A percentile compares a stretch with the other conserved stretches of the same genome.
Conservation (phyloP, 2,329 filamentous ascomycete species). For the Calonectria crousiana region DNA sequence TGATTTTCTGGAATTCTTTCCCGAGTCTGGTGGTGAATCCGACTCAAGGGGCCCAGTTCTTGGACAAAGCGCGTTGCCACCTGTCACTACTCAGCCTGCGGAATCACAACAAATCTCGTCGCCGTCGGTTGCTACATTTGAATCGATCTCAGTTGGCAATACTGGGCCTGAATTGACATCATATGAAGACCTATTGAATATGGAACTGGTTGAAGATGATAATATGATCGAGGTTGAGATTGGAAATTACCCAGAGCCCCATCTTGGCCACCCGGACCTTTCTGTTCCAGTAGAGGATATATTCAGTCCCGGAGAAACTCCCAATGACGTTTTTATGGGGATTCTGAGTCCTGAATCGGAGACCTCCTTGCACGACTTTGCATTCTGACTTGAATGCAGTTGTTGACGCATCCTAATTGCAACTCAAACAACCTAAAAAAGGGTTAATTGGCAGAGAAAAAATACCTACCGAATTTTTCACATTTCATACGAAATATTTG, state of each 20-base stretch:
- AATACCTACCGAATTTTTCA: background rate
- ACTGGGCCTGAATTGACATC: background rate
- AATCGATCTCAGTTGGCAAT: background rate
- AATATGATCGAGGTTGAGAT: background rate
- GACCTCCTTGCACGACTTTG: background rate
- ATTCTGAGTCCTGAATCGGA: background rate
- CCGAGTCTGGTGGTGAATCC: background rate
- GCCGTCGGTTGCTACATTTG: background rate
- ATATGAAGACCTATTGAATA: background rate
- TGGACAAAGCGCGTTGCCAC: background rate
- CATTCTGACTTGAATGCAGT: too few species aligned
- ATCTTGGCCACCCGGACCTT: background rate
- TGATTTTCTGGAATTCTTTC: conserved; percentile 2
- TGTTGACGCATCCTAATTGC: background rate
- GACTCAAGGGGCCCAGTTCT: too few species aligned
- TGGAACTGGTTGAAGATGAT: background rate
- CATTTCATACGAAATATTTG: background rate
- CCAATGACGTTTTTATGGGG: background rate
- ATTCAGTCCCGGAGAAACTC: too few species aligned
- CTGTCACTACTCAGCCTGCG: too few species aligned
- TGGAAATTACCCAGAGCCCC: background rate
- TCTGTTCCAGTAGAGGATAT: background rate
- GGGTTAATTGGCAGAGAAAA: background rate
- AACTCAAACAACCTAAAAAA: background rate
- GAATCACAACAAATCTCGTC: background rate